Evolutionary conservation across 2,329 filamentous ascomycete genomes (phyloP).

Genomic region (Xenoacremonium recifei): DNA sequence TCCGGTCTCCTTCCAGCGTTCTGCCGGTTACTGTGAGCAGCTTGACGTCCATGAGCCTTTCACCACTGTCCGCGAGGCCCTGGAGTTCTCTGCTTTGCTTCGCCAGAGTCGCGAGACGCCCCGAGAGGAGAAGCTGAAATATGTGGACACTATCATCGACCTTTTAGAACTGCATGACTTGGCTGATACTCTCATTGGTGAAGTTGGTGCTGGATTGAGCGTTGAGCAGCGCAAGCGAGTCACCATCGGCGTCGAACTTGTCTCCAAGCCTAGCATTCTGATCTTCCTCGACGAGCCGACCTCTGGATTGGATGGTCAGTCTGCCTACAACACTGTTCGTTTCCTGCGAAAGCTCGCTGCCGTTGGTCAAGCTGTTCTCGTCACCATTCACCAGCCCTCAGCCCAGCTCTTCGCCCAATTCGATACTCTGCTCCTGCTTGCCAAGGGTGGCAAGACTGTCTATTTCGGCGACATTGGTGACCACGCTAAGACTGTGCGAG

Average conservation of each 20-base stretch:
- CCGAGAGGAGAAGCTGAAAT: conserved; percentile 67
- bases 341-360: conserved; percentile 66
- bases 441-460: conserved; percentile 63
- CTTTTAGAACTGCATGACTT: conserved; percentile 49
- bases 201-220: conserved; percentile 51
- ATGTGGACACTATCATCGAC: conserved; percentile 78
- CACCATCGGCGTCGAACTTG: conserved; percentile 61
- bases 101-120: conserved; percentile 66
- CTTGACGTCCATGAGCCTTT: conserved; percentile 75
- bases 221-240: conserved; percentile 54
- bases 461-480: conserved; percentile 67
- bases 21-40: conserved; percentile 78
- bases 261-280: conserved; percentile 58
- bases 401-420: conserved; percentile 66
- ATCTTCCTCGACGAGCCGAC: conserved; percentile 64
- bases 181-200: conserved; percentile 47
- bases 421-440: conserved; percentile 62
- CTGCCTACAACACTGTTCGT: conserved; percentile 63
- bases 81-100: conserved; percentile 72
- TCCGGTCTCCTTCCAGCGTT: conserved; percentile 73
- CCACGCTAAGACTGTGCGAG: conserved; percentile 51
- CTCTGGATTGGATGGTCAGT: conserved; percentile 65
- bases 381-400: conserved; percentile 71
- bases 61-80: conserved; percentile 72
- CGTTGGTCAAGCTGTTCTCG: conserved; percentile 64